Evolutionary conservation across 805 yeast species (phyloP).

Genomic region (Priceomyces medius): DNA sequence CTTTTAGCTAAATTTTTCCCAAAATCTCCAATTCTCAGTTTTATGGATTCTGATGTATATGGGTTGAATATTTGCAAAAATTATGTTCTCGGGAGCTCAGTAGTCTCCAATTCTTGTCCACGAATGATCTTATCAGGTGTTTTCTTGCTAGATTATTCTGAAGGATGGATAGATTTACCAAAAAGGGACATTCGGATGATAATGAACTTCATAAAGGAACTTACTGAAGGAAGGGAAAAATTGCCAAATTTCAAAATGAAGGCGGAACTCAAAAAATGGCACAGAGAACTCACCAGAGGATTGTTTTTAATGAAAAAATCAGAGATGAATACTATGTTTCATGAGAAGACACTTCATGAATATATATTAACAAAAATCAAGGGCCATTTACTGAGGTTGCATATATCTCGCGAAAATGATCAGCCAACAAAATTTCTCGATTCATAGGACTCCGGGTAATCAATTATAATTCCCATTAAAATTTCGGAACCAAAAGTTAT

Average conservation of each 20-base stretch:
- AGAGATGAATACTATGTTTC: slow-evolving; percentile 50
- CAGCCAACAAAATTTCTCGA: slow-evolving; percentile 1
- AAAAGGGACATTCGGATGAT: slow-evolving; percentile 20
- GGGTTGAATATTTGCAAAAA: slow-evolving; percentile 54
- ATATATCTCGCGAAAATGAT: background rate
- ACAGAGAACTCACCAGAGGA: slow-evolving; percentile 54
- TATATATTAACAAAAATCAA: slow-evolving; percentile 10
- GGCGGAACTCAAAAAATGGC: slow-evolving; percentile 17
- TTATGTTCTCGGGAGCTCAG: slow-evolving; percentile 21
- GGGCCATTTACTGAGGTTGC: background rate
- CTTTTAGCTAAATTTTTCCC: slow-evolving; percentile 25
- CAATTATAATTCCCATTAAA: too few relatives aligned
- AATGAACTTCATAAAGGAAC: slow-evolving; percentile 12
- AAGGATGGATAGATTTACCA: slow-evolving; percentile 25
- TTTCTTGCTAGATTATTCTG: slow-evolving; percentile 34
- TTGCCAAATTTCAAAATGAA: background rate
- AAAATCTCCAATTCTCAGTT: slow-evolving; percentile 39
- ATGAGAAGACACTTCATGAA: slow-evolving; percentile 3
- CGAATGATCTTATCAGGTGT: slow-evolving; percentile 40
- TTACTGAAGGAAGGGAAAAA: background rate
- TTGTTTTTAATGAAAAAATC: slow-evolving; percentile 51
- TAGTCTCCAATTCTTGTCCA: slow-evolving; percentile 8
- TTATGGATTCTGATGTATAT: slow-evolving; percentile 65
- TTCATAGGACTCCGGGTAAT: background rate
- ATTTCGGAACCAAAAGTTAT: too few relatives aligned